Conservation (phyloP, 1,284 basidiomycete species). For the Austroboletus novae-zelandiae region DNA sequence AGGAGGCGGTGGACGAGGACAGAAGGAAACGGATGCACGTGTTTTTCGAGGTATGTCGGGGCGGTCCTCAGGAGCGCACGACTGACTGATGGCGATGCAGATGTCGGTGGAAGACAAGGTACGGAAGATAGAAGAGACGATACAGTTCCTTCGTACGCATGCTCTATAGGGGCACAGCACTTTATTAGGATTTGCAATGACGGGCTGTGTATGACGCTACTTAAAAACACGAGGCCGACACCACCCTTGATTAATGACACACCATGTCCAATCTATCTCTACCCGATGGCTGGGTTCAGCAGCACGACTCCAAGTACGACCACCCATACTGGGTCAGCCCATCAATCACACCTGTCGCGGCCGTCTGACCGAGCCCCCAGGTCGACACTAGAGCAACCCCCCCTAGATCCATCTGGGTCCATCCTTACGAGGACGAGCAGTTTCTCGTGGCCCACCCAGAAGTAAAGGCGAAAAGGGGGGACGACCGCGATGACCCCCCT, state of each 20-base stretch:
- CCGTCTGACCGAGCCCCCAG: conserved; percentile 28
- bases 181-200: neutral
- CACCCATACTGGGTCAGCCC: conserved; percentile 36
- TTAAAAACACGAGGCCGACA: neutral
- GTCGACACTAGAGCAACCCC: conserved; percentile 65
- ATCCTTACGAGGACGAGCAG: conserved; percentile 67
- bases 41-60: conserved; percentile 49
- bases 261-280: conserved; percentile 37
- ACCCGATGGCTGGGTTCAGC: conserved; percentile 63
- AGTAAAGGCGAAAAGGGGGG: conserved; percentile 37
- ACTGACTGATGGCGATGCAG: conserved; percentile 31
- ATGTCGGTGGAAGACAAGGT: conserved; percentile 55
- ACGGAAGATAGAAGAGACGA: conserved; percentile 32
- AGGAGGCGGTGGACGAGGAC: conserved; percentile 38
- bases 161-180: neutral
- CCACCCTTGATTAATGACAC: neutral
- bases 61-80: neutral
- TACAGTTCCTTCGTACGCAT: conserved; percentile 24
- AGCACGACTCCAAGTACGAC: conserved; percentile 41
- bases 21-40: conserved; percentile 44
- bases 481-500: conserved; percentile 26
- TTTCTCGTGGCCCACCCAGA: conserved; percentile 59
- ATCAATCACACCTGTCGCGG: neutral
- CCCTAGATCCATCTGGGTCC: conserved; percentile 68
- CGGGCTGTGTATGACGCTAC: conserved; percentile 7